Base-by-base conservation (phyloP, 1,284 basidiomycete genomes). In the Grifola frondosa region DNA sequence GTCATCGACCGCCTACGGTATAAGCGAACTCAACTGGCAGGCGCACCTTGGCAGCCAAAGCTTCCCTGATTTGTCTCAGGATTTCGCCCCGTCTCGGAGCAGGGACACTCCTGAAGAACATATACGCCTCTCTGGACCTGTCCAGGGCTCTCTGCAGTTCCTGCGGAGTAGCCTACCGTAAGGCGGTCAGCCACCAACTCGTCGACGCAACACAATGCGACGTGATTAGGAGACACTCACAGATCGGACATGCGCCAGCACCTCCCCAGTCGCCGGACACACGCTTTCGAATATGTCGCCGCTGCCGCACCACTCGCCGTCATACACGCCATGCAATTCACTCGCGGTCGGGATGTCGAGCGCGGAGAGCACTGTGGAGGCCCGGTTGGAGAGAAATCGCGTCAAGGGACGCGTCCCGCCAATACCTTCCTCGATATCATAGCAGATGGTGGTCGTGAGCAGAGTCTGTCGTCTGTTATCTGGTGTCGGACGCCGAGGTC, bases 21-120 rank as follows among this genome's bases (percentile, higher is more conserved):
- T 29, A 20, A 7, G 12, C 6, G 30, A 10, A 12, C 34, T 12
- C 24, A 34, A 42, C 25, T 48, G 30, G 38, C 10, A 11, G 28
- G 28, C 63, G 36, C 41, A 88, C 89, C 77, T 94, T 92, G 34
- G 71, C 71, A 15, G 82, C 77, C n/a, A 97, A 74, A 9, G 84
- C 89, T 57, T 87, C 81, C 45, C 93, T 75, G 53, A 97, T 88
- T 66, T 97, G 90, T 52, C 94, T 75, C 46, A 97, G 65, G 23
- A 97, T 78, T 50, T 96, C 91, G 12, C 95, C 95, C 40, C 95
- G 74, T 39, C 80, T 81, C 1, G 95, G 93, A 7, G 90, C 91
- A 42, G 95, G 92, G 31, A 95, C 73, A 49, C 72, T 75, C 63
- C 91, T 76, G 62, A 96, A 85, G 35, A 69, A 58, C 19, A 69